phyloP scores from a whole-genome alignment of 1,284 basidiomycete genomes.

The Fomitopsis palustris region DNA sequence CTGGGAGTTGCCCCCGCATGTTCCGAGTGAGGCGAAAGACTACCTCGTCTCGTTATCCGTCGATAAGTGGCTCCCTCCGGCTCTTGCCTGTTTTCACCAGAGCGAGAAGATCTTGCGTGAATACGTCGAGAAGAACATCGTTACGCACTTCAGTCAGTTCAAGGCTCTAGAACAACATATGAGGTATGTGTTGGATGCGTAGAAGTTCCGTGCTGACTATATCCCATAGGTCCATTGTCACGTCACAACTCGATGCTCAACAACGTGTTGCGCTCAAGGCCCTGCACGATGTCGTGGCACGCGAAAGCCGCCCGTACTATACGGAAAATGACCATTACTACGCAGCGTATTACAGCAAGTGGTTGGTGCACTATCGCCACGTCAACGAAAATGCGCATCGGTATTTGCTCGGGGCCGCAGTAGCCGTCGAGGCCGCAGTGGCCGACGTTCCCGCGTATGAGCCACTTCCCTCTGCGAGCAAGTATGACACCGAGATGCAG shows the following conservation, averaged over 20 bases:
- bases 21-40: constrained; percentile 48
- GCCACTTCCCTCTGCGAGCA: neutral
- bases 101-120: constrained; percentile 24
- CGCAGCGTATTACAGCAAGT: constrained; percentile 10
- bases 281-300: constrained; percentile 20
- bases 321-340: constrained; percentile 33
- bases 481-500: constrained; percentile 18
- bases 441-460: neutral
- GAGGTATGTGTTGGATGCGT: constrained; percentile 18
- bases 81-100: constrained; percentile 35
- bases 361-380: constrained; percentile 19
- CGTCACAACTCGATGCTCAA: constrained; percentile 4
- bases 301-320: constrained; percentile 27
- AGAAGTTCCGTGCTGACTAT: neutral
- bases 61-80: constrained; percentile 37
- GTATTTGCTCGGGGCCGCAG: neutral
- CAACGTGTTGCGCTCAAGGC: constrained; percentile 1
- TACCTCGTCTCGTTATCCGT: constrained; percentile 39
- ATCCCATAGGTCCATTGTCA: constrained; percentile 5
- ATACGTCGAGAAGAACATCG: constrained; percentile 18
- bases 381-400: neutral
- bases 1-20: constrained; percentile 50
- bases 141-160: constrained; percentile 33
- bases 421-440: too few relatives aligned
- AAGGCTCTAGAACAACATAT: constrained; percentile 25